Percentiles rank a stretch among this genome's conserved stretches.
Conservation (phyloP, 345 rosid species). For the Ceriops tagal region DNA sequence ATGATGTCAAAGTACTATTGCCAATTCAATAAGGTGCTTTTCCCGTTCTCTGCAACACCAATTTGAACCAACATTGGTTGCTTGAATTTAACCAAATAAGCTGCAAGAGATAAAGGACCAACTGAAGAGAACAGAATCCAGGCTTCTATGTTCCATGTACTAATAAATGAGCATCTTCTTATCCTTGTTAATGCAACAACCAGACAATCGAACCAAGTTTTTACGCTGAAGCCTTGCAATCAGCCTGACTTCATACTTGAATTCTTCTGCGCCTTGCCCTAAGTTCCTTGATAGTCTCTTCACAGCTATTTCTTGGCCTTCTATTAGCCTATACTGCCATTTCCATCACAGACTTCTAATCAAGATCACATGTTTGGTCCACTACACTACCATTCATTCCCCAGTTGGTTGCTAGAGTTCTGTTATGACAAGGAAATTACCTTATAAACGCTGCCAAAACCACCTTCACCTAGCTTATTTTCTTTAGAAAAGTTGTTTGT, state of each 20-base stretch:
- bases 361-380: not conserved
- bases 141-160: slow-evolving; percentile 72
- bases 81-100: not conserved
- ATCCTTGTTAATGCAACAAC: slow-evolving; percentile 56
- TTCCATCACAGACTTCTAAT: not conserved
- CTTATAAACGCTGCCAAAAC: slow-evolving; percentile 79
- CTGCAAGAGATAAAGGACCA: slow-evolving; percentile 14
- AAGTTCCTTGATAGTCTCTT: slow-evolving; percentile 72
- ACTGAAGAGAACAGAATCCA: slow-evolving; percentile 72
- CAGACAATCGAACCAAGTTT: slow-evolving; percentile 70
- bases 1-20: slow-evolving; percentile 52
- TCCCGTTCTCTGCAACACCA: too few relatives aligned
- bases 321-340: slow-evolving; percentile 53
- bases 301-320: slow-evolving; percentile 68
- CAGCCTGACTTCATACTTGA: slow-evolving; percentile 73
- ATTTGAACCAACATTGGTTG: not conserved
- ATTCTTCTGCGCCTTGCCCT: slow-evolving; percentile 72
- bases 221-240: slow-evolving; percentile 83
- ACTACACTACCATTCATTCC: not conserved
- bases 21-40: not conserved
- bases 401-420: not conserved
- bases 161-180: slow-evolving; percentile 86
- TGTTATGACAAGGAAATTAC: slow-evolving; percentile 31
- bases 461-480: slow-evolving; percentile 63
- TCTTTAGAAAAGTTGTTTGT: slow-evolving; percentile 45